A percentile compares a stretch with the other conserved stretches of the same genome.
Evolutionary conservation across 2,329 filamentous ascomycete genomes (phyloP).

Genomic region (Botryotinia convoluta): DNA sequence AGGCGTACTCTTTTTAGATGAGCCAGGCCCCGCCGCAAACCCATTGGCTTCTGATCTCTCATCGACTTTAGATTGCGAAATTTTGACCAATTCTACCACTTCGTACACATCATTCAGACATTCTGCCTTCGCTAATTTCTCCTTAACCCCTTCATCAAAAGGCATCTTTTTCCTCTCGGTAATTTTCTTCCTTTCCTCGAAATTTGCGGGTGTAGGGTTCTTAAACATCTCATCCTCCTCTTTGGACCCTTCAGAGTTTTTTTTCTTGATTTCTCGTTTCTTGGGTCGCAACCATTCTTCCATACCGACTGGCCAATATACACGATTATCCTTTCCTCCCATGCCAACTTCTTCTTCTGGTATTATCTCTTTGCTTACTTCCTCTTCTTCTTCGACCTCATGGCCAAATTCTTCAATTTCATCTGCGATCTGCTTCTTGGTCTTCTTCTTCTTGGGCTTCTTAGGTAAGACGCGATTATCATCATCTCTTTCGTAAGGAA

Average conservation of each 20-base stretch:
- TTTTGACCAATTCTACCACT: conserved; percentile 31
- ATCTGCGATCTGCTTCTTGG: conserved; percentile 40
- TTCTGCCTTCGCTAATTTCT: conserved; percentile 26
- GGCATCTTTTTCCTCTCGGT: conserved; percentile 26
- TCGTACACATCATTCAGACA: conserved; percentile 33
- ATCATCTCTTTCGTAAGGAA: conserved; percentile 74
- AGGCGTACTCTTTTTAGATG: conserved; percentile 24
- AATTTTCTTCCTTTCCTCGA: conserved; percentile 31
- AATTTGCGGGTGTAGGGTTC: conserved; percentile 35
- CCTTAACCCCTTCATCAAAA: conserved; percentile 27
- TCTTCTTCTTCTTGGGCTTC: conserved; percentile 43
- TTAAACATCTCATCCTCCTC: conserved; percentile 39
- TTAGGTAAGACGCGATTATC: conserved; percentile 62
- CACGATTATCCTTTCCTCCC: conserved; percentile 77
- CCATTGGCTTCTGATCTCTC: conserved; percentile 17
- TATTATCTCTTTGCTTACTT: conserved; percentile 41
- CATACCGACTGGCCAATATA: conserved; percentile 89
- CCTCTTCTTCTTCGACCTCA: conserved; percentile 40
- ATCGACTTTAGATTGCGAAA: conserved; percentile 1
- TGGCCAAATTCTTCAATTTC: conserved; percentile 39
- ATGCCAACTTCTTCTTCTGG: conserved; percentile 70
- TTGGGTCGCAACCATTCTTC: conserved; percentile 84
- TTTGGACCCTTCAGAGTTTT: conserved; percentile 40
- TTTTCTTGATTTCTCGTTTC: conserved; percentile 64
- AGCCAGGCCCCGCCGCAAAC: conserved; percentile 13